Percentiles rank a stretch among this genome's conserved stretches.
phyloP scores from a whole-genome alignment of 352 stramenopile genomes.

The Globisporangium rhizosaccharum region DNA sequence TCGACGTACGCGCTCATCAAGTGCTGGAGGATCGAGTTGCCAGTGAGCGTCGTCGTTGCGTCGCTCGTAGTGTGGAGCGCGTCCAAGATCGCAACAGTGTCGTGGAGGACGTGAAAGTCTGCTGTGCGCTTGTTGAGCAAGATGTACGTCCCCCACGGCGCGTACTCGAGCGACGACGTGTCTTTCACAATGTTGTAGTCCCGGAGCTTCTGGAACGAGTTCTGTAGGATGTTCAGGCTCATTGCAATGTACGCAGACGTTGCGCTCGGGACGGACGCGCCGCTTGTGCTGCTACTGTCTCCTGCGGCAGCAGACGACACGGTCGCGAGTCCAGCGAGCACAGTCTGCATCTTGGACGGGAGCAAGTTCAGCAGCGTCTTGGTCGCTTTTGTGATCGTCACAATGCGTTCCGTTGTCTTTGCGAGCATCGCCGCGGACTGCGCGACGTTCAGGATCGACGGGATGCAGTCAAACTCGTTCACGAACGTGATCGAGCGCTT shows the following conservation, averaged over 20 bases:
- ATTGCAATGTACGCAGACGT: conserved; percentile 76
- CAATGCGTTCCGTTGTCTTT: conserved; percentile 73
- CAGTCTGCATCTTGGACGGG: conserved; percentile 65
- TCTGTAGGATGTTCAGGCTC: conserved; percentile 76
- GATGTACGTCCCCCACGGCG: conserved; percentile 68
- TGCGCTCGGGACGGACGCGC: conserved; percentile 17
- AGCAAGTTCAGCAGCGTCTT: conserved; percentile 68
- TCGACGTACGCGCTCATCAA: conserved; percentile 81
- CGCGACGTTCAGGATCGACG: conserved; percentile 75
- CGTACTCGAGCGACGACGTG: conserved; percentile 64
- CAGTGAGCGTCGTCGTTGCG: conserved; percentile 46
- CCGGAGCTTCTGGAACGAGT: conserved; percentile 75
- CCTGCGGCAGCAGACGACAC: conserved; percentile 1
- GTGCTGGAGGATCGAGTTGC: conserved; percentile 75
- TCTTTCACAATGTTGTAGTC: conserved; percentile 74
- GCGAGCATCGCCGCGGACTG: conserved; percentile 69
- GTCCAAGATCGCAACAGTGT: conserved; percentile 31
- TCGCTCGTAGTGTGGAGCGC: conserved; percentile 45
- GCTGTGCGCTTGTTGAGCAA: conserved; percentile 61
- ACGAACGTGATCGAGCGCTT: conserved; percentile 71
- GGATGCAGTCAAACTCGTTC: conserved; percentile 86
- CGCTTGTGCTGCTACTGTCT: neutral
- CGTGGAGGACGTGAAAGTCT: conserved; percentile 47
- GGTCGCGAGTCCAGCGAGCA: conserved; percentile 36
- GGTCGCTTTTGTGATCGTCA: conserved; percentile 79